A percentile compares a stretch with the other conserved stretches of the same genome.
Evolutionary conservation across 2,329 filamentous ascomycete species (phyloP).

Genomic region (Chrysoporthe cubensis): DNA sequence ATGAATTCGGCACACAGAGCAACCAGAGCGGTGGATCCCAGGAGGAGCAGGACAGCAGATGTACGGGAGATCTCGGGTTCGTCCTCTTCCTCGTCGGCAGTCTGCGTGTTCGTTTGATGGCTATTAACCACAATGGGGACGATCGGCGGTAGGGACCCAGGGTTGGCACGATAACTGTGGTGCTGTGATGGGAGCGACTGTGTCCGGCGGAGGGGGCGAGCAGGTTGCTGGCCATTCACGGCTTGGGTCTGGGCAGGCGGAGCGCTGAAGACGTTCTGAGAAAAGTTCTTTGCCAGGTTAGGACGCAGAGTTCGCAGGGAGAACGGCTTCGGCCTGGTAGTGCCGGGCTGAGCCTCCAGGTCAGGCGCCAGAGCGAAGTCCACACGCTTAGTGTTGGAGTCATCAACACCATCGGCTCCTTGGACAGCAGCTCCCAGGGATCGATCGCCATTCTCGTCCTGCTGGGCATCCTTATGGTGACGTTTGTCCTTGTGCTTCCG

Average conservation of each 20-base stretch:
- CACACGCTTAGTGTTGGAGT: slow-evolving; percentile 43
- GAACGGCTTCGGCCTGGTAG: slow-evolving; percentile 35
- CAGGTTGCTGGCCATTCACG: slow-evolving; percentile 30
- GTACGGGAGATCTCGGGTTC: slow-evolving; percentile 47
- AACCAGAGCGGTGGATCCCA: slow-evolving; percentile 67
- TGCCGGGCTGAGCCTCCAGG: slow-evolving; percentile 39
- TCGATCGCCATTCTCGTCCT: slow-evolving; percentile 26
- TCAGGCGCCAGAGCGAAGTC: slow-evolving; percentile 46
- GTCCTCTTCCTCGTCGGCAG: slow-evolving; percentile 35
- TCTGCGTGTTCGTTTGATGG: slow-evolving; percentile 28
- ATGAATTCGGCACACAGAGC: slow-evolving; percentile 73
- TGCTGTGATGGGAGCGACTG: slow-evolving; percentile 53
- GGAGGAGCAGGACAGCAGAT: slow-evolving; percentile 63
- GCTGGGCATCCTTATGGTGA: slow-evolving; percentile 38
- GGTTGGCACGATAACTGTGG: slow-evolving; percentile 31
- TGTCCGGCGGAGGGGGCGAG: slow-evolving; percentile 53
- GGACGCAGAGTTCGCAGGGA: slow-evolving; percentile 53
- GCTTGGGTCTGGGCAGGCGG: slow-evolving; percentile 30
- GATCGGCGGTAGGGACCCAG: slow-evolving; percentile 37
- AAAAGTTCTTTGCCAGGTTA: slow-evolving; percentile 55
- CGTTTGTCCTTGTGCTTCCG: slow-evolving; percentile 22
- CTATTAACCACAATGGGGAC: slow-evolving; percentile 38
- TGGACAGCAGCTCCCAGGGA: slow-evolving; percentile 1
- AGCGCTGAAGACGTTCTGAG: slow-evolving; percentile 59
- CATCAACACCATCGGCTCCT: slow-evolving; percentile 20